Evolutionary conservation across 768 basidiomycete species (phyloP).

Genomic region (Mycena chlorophos): DNA sequence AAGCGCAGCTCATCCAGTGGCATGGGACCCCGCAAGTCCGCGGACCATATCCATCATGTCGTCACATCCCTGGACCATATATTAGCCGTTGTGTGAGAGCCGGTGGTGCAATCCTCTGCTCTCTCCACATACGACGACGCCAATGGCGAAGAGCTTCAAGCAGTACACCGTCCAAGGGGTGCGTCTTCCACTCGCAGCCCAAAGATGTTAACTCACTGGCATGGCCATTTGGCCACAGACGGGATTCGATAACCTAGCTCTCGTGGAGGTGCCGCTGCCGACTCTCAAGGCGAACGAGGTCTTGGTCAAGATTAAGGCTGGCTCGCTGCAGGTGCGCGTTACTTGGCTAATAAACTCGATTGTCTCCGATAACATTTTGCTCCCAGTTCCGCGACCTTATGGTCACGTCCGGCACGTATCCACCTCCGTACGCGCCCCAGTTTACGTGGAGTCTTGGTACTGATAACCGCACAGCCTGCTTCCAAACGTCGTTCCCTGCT

Average conservation of each 20-base stretch:
- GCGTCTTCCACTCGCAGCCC: background rate
- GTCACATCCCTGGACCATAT: too few species aligned
- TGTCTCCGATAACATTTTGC: background rate
- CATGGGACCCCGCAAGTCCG: too few species aligned
- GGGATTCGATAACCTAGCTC: constrained; percentile 27
- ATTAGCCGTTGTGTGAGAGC: too few species aligned
- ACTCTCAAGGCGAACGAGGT: constrained; percentile 48
- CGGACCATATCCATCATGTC: too few species aligned
- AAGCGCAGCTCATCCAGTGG: too few species aligned
- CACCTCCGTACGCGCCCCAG: constrained; percentile 6
- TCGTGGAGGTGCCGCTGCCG: constrained; percentile 28
- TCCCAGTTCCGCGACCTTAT: constrained; percentile 51
- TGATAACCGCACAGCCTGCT: constrained; percentile 9
- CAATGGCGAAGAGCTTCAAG: too few species aligned
- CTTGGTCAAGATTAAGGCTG: constrained; percentile 55
- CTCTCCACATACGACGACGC: too few species aligned
- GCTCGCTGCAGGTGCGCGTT: constrained; percentile 49
- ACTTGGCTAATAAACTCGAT: background rate
- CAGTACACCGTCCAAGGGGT: constrained; percentile 15
- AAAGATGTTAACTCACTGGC: background rate
- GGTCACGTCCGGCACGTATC: constrained; percentile 42
- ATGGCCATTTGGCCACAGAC: constrained; percentile 1
- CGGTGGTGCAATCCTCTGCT: too few species aligned
- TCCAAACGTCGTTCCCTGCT: constrained; percentile 37
- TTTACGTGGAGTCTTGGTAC: background rate